These are phyloP conservation scores for Phoma sp. DNA, from an alignment of 2,329 filamentous ascomycete species.

Conservation along the genomic window DNA sequence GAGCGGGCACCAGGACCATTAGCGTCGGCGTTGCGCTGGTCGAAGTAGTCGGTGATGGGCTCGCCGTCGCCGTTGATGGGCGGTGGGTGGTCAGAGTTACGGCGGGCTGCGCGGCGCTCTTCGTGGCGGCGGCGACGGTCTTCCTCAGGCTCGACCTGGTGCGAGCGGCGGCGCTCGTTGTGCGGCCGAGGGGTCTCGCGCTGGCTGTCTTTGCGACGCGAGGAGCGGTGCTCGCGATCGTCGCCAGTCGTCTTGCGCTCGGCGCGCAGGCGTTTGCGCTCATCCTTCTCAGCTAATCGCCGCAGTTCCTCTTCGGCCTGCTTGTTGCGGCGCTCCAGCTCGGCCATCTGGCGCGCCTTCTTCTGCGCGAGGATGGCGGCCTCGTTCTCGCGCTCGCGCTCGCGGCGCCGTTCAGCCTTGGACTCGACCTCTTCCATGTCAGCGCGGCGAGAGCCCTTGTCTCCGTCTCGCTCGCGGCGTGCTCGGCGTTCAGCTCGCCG, in stretches of 20 bases:
- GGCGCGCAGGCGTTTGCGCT: slow-evolving; percentile 39
- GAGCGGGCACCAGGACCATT: neutral
- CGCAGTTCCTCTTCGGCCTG: slow-evolving; percentile 48
- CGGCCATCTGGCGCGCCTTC: slow-evolving; percentile 47
- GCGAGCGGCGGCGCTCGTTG: slow-evolving; percentile 44
- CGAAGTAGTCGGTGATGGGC: slow-evolving; percentile 53
- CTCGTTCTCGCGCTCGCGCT: slow-evolving; percentile 47
- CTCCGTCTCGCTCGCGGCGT: slow-evolving; percentile 39
- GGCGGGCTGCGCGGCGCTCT: slow-evolving; percentile 48
- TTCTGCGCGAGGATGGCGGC: slow-evolving; percentile 42
- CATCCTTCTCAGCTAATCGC: slow-evolving; percentile 49
- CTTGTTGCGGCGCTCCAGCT: slow-evolving; percentile 48
- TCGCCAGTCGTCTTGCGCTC: slow-evolving; percentile 43
- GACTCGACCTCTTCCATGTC: slow-evolving; percentile 46
- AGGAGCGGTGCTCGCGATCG: slow-evolving; percentile 42
- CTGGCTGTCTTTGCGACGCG: slow-evolving; percentile 45
- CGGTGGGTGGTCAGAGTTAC: slow-evolving; percentile 41
- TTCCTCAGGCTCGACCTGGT: slow-evolving; percentile 47
- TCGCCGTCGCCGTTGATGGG: slow-evolving; percentile 34
- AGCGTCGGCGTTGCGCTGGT: slow-evolving; percentile 48
- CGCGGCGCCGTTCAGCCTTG: slow-evolving; percentile 46
- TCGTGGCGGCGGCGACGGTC: slow-evolving; percentile 53
- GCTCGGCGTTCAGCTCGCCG: slow-evolving; percentile 45
- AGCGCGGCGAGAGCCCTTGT: slow-evolving; percentile 42
- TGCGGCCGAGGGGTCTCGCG: slow-evolving; percentile 39